phyloP scores from a whole-genome alignment of 2,329 filamentous ascomycete species.

The Fusarium sp. region DNA sequence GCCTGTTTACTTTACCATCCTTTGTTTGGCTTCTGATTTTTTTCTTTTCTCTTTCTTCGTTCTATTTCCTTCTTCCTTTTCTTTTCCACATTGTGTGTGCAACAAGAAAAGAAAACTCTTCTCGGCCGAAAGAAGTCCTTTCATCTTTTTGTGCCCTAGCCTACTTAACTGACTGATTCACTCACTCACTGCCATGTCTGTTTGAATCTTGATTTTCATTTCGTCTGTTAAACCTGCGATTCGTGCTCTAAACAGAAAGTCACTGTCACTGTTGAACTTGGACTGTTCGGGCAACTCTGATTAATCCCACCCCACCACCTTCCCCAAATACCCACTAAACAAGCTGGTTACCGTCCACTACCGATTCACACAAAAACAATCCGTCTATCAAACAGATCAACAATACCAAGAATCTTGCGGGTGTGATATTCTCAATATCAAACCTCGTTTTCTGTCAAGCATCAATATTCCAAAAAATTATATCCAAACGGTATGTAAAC shows the following conservation, averaged over 20 bases:
- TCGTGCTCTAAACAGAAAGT: conserved; percentile 16
- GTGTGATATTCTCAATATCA: background rate
- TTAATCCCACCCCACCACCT: conserved; percentile 38
- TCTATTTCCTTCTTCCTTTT: conserved; percentile 2
- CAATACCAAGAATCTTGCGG: conserved; percentile 1
- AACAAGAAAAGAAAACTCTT: background rate
- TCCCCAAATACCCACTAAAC: conserved; percentile 40
- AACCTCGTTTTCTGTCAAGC: background rate
- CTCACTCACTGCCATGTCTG: background rate
- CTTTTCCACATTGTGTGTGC: conserved; percentile 2
- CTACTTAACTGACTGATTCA: background rate
- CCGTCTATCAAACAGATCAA: conserved; percentile 17
- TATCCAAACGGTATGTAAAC: conserved; percentile 23
- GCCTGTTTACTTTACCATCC: conserved; percentile 8
- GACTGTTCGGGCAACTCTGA: conserved; percentile 23
- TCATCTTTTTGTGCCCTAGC: conserved; percentile 14
- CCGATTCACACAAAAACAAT: conserved; percentile 40
- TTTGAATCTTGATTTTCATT: conserved; percentile 5
- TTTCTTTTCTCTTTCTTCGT: background rate
- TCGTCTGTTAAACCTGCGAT: no score
- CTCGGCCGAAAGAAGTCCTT: conserved; percentile 2
- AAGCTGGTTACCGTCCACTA: conserved; percentile 36
- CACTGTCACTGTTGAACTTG: conserved; percentile 20
- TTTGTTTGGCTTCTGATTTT: conserved; percentile 8
- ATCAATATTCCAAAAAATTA: background rate